A percentile compares a stretch with the other conserved stretches of the same genome.
These are phyloP conservation scores for Hura crepitans DNA, from an alignment of 441 rosid species.

Conservation along the genomic window DNA sequence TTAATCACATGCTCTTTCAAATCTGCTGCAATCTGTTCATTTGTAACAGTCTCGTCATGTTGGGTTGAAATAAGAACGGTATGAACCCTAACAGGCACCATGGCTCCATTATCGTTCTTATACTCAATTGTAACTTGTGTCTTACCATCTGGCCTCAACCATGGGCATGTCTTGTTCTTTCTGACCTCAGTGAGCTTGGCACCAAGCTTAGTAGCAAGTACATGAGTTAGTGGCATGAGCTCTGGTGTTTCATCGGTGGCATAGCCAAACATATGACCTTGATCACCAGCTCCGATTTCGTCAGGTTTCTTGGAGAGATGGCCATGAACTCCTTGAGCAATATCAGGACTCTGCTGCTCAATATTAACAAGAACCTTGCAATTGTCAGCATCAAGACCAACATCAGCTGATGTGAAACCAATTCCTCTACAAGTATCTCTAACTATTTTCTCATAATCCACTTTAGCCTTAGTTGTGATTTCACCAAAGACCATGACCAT, in stretches of 20 bases:
- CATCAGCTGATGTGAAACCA: slow-evolving; percentile 64
- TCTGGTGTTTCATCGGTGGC: slow-evolving; percentile 78
- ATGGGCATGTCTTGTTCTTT: slow-evolving; percentile 66
- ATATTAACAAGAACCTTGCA: slow-evolving; percentile 71
- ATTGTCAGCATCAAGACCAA: slow-evolving; percentile 74
- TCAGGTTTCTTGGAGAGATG: slow-evolving; percentile 74
- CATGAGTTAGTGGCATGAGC: slow-evolving; percentile 75
- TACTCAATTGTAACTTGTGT: slow-evolving; percentile 82
- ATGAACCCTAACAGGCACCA: slow-evolving; percentile 67
- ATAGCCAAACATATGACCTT: slow-evolving; percentile 77
- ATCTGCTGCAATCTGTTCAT: slow-evolving; percentile 63
- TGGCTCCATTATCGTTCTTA: slow-evolving; percentile 59
- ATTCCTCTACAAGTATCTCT: slow-evolving; percentile 69
- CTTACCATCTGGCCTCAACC: slow-evolving; percentile 83
- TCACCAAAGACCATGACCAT: slow-evolving; percentile 89
- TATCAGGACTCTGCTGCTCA: slow-evolving; percentile 81
- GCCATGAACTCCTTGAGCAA: slow-evolving; percentile 82
- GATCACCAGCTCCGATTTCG: slow-evolving; percentile 84
- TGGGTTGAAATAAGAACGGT: slow-evolving; percentile 76
- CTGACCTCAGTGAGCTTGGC: slow-evolving; percentile 81
- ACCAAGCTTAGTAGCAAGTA: slow-evolving; percentile 71
- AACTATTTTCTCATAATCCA: slow-evolving; percentile 70
- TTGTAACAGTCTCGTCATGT: slow-evolving; percentile 71
- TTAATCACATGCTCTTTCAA: slow-evolving; percentile 68
- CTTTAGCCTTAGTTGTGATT: slow-evolving; percentile 68